Base-by-base conservation (phyloP, 2,329 filamentous ascomycete genomes). In the Monosporascus sp. region DNA sequence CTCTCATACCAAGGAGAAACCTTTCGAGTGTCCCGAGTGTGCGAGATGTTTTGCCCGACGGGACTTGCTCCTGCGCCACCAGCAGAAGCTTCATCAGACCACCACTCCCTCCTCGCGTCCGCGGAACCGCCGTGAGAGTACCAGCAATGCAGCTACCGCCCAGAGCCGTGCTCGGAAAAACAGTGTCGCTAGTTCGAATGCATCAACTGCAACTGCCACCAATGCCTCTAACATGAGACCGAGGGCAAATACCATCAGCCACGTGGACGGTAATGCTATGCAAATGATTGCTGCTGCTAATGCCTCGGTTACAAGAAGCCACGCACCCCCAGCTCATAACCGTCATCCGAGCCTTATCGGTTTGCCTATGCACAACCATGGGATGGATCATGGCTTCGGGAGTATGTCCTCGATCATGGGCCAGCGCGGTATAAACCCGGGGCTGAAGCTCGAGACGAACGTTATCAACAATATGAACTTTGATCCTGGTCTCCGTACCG, bases 1-100 rank as follows among this genome's bases (percentile, higher is more conserved):
- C 53, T 69, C 67, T n/a, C 67, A 68, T 51, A 69, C 66, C 42
- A 70, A 99, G 71, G 92, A 99, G 74, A 99, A 99, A 77, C 94
- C 94, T 1, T 99, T 99, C 64, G 91, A 97, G 72, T 99, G 94
- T 65, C 90, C 90, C 27, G 90, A 97, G 70, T 99, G 94, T 72
- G 82, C 90, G 38, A 79, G 94, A 73, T 97, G 94, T 74, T 99
- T 99, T 72, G 94, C 94, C 55, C 85, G 94, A 56, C 85, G 94
- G 60, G 94, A 99, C 71, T 74, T 99, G 61, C 80, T 99, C 51
- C 77, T 99, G 60, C 85, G 94, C 54, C 94, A 99, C 73, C 94
- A 99, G 79, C 94, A 99, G 78, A 99, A 99, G 78, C 82, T 99
- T 47, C 94, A 99, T 70, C 90, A 96, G 79, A 90, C 90, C 25